phyloP scores from a whole-genome alignment of 2,329 filamentous ascomycete genomes.

The Aspergillus eucalypticola region DNA sequence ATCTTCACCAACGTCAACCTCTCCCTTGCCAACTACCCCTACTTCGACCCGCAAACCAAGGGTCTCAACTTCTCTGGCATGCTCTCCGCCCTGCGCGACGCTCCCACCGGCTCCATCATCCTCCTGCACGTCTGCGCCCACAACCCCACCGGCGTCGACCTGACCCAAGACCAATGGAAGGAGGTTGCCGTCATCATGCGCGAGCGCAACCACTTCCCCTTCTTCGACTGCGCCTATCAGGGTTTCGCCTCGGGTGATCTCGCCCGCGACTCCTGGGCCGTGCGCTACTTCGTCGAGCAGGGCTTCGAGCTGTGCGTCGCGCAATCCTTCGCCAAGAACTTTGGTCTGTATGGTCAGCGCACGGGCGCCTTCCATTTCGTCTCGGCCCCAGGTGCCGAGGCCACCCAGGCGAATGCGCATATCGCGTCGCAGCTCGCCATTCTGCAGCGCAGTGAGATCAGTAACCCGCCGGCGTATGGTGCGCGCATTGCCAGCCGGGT shows the following conservation, averaged over 20 bases:
- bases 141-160: constrained; percentile 97
- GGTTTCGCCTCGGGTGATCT: constrained; percentile 94
- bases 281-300: constrained; percentile 89
- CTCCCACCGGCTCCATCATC: constrained; percentile 79
- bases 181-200: constrained; percentile 77
- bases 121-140: constrained; percentile 94
- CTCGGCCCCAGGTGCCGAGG: constrained; percentile 68
- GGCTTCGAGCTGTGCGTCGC: constrained; percentile 71
- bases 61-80: constrained; percentile 92
- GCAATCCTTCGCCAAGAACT: constrained; percentile 64
- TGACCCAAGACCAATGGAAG: constrained; percentile 91
- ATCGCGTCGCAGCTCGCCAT: constrained; percentile 89
- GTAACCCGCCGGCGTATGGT: constrained; percentile 92
- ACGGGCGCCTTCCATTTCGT: constrained; percentile 96
- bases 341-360: constrained; percentile 91
- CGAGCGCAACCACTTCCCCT: constrained; percentile 84
- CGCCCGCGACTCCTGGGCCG: constrained; percentile 80
- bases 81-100: constrained; percentile 67
- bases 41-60: constrained; percentile 86
- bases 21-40: constrained; percentile 79
- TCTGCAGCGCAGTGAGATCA: constrained; percentile 95
- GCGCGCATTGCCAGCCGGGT: constrained; percentile 83
- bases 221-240: constrained; percentile 98
- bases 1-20: constrained; percentile 92
- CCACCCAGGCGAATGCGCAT: constrained; percentile 59